Conservation (phyloP, 495 filamentous ascomycete species). For the Neurospora discreta region DNA sequence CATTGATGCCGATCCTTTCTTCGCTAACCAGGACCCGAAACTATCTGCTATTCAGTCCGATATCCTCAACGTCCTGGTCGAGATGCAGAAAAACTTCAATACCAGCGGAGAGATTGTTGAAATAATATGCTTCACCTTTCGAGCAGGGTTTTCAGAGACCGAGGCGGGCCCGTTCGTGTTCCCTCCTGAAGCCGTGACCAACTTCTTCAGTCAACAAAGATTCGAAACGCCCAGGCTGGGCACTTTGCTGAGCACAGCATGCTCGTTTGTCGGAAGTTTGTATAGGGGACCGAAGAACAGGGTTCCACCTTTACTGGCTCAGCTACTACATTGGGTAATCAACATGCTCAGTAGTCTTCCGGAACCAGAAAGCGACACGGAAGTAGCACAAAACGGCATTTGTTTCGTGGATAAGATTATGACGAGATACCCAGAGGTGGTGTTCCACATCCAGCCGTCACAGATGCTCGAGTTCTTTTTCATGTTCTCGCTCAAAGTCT, state of each 20-base stretch:
- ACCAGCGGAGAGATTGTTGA: slow-evolving; percentile 62
- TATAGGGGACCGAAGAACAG: slow-evolving; percentile 34
- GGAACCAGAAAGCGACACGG: slow-evolving; percentile 60
- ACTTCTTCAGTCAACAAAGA: slow-evolving; percentile 56
- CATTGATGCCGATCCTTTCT: slow-evolving; percentile 33
- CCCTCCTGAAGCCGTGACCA: slow-evolving; percentile 53
- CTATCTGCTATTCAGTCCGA: slow-evolving; percentile 20
- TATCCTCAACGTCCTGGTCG: slow-evolving; percentile 44
- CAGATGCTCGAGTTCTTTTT: slow-evolving; percentile 57
- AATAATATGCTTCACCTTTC: slow-evolving; percentile 61
- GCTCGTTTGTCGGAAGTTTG: slow-evolving; percentile 60
- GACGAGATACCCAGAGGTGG: slow-evolving; percentile 47
- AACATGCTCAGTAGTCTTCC: slow-evolving; percentile 51
- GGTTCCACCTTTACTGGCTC: slow-evolving; percentile 33
- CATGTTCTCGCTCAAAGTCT: slow-evolving; percentile 60
- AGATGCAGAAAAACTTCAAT: slow-evolving; percentile 43
- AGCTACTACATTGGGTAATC: slow-evolving; percentile 54
- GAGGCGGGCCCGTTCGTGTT: slow-evolving; percentile 70
- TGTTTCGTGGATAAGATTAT: slow-evolving; percentile 59
- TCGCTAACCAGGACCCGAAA: background rate
- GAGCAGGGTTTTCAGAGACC: slow-evolving; percentile 68
- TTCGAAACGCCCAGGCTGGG: slow-evolving; percentile 58
- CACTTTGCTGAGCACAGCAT: slow-evolving; percentile 65
- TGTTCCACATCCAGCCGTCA: slow-evolving; percentile 39
- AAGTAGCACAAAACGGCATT: slow-evolving; percentile 67